phyloP scores from a whole-genome alignment of 2,329 filamentous ascomycete genomes.

The Penicillium palitans region DNA sequence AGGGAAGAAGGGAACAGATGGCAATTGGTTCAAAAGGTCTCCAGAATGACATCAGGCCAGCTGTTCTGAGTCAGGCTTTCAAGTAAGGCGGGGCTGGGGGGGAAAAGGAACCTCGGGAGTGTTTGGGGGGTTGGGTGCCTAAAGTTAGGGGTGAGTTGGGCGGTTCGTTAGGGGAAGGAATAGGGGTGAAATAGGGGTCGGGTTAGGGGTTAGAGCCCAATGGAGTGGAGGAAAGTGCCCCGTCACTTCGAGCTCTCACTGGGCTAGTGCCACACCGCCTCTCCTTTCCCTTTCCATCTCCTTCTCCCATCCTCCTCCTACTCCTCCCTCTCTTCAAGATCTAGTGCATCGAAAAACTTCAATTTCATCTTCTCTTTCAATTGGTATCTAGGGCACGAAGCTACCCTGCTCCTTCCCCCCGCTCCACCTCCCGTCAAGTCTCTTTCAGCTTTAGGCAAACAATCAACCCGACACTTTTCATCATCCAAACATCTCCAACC shows the following conservation, averaged over 20 bases:
- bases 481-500: slow-evolving; percentile 40
- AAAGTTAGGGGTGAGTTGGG: not conserved
- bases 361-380: slow-evolving; percentile 27
- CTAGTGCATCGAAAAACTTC: slow-evolving; percentile 21
- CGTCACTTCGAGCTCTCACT: slow-evolving; percentile 7
- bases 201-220: not conserved
- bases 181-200: not conserved
- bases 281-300: slow-evolving; percentile 23
- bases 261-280: slow-evolving; percentile 25
- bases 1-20: not conserved
- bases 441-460: slow-evolving; percentile 27
- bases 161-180: no score
- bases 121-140: not conserved
- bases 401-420: slow-evolving; percentile 64
- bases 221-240: not conserved
- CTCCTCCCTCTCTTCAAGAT: slow-evolving; percentile 26
- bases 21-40: slow-evolving; percentile 9
- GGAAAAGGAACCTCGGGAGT: not conserved
- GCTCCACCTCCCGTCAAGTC: slow-evolving; percentile 60
- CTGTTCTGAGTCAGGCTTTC: slow-evolving; percentile 11
- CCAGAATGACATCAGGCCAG: slow-evolving; percentile 28
- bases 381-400: slow-evolving; percentile 79
- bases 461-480: slow-evolving; percentile 34
- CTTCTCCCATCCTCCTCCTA: slow-evolving; percentile 23
- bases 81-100: not conserved